A percentile compares a stretch with the other conserved stretches of the same genome.
Conservation (phyloP, 306 rosid species). For the Alnus glutinosa region DNA sequence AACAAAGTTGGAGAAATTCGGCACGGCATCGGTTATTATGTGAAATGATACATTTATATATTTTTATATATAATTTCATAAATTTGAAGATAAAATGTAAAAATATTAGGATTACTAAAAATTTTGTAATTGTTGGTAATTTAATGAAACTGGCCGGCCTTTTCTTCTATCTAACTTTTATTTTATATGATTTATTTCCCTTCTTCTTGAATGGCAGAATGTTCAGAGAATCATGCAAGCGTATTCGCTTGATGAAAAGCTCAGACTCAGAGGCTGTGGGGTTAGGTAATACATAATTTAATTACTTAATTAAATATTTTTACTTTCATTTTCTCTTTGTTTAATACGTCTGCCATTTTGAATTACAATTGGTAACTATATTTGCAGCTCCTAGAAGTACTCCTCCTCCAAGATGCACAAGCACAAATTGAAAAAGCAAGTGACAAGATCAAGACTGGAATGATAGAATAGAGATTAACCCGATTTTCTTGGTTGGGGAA, state of each 20-base stretch:
- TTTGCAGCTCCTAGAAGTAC: slow-evolving; percentile 12
- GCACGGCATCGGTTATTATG: too few relatives aligned
- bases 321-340: too few relatives aligned
- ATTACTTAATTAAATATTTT: neutral
- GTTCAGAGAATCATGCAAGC: slow-evolving; percentile 50
- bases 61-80: too few relatives aligned
- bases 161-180: neutral
- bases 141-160: neutral
- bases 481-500: too few relatives aligned
- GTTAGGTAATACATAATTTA: slow-evolving; percentile 19
- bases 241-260: slow-evolving; percentile 40
- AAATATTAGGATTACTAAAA: too few relatives aligned
- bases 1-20: too few relatives aligned
- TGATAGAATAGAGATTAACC: neutral
- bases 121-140: neutral
- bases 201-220: slow-evolving; percentile 26
- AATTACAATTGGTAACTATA: neutral
- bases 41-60: too few relatives aligned
- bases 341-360: neutral
- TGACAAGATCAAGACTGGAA: neutral
- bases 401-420: slow-evolving; percentile 1
- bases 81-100: too few relatives aligned
- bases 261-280: slow-evolving; percentile 32
- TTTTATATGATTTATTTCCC: neutral
- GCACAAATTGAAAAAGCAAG: neutral